These are phyloP conservation scores for Nidula niveotomentosa DNA, from an alignment of 1,284 basidiomycete species.

Conservation along the genomic window DNA sequence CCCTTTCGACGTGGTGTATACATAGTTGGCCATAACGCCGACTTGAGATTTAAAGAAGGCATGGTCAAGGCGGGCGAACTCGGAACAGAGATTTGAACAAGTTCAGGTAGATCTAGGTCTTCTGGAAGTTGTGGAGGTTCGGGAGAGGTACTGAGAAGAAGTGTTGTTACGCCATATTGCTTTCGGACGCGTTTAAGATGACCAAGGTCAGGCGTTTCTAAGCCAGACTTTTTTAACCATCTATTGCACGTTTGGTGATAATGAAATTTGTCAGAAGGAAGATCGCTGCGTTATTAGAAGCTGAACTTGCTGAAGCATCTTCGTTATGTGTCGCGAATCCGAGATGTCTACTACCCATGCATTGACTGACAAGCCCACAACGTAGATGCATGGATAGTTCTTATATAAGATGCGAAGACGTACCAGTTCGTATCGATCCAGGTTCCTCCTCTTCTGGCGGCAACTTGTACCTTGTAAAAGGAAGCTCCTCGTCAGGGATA, in stretches of 20 bases:
- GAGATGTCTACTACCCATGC: slow-evolving; percentile 90
- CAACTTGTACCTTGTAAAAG: slow-evolving; percentile 60
- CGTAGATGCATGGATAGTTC: slow-evolving; percentile 2
- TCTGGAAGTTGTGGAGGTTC: slow-evolving; percentile 32
- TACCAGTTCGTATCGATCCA: slow-evolving; percentile 57
- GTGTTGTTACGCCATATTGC: slow-evolving; percentile 40
- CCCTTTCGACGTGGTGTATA: slow-evolving; percentile 74
- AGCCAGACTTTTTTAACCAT: slow-evolving; percentile 60
- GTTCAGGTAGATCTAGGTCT: slow-evolving; percentile 34
- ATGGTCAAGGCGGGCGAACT: slow-evolving; percentile 69
- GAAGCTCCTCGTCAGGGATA: slow-evolving; percentile 54
- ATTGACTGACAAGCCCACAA: slow-evolving; percentile 38
- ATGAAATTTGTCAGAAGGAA: neutral
- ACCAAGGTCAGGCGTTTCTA: slow-evolving; percentile 61
- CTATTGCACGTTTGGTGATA: slow-evolving; percentile 29
- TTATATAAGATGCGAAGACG: slow-evolving; percentile 10
- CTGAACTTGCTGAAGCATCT: slow-evolving; percentile 61
- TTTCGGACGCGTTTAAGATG: slow-evolving; percentile 84
- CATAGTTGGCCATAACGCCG: slow-evolving; percentile 79
- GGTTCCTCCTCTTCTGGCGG: slow-evolving; percentile 63
- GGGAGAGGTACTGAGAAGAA: slow-evolving; percentile 48
- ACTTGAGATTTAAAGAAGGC: slow-evolving; percentile 67
- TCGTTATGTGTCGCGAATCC: slow-evolving; percentile 59
- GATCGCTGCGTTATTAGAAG: too few species aligned
- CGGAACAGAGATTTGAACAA: slow-evolving; percentile 69